Evolutionary conservation across 2,329 filamentous ascomycete species (phyloP), one percentile per base, ranked within the genome.

Genomic region (Colletotrichum tropicicola): DNA sequence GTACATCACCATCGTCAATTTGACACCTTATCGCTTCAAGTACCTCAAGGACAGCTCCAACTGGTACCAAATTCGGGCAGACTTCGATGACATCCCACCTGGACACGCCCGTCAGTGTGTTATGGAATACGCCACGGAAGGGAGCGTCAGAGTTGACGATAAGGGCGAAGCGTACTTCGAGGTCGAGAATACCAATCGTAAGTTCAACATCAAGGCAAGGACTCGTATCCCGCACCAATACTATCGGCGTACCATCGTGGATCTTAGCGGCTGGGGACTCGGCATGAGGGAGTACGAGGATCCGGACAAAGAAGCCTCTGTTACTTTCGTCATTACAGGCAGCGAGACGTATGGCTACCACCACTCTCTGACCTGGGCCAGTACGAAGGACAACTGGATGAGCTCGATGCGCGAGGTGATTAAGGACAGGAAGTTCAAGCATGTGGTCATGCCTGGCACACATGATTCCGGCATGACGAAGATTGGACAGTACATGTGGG

Each of bases 401-500:
- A 70, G 66, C 32, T 59, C 62, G 6, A 69, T 78, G 8, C 73
- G 75, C 59, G 59, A 74, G 17, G 70, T 73, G 3, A 77, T 78
- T 63, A 71, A 72, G 37, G 71, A 75, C 64, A 76, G 82, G 9
- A 77, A 76, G 1, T 69, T 85, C 0, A 78, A 78, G 53, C 77
- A 83, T 28, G 74, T 85, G 17, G 76, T 79, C 51, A 79, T 85
- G 75, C 82, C 82, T 0, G 83, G 82, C 9, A 78, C 80, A 4
- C 82, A 85, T 63, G 81, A 85, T 60, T 75, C 81, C 0, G 83
- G 82, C 17, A 85, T 85, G 81, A 78, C 75, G 23, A 73, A 66
- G 1, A 81, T 82, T 65, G n/a, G n/a, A n/a, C n/a, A n/a, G n/a
- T n/a, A n/a, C n/a, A n/a, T n/a, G n/a, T n/a, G n/a, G n/a, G n/a